These are phyloP conservation scores for Zoysia japonica DNA, from an alignment of 176 grass and related monocot genomes.

Conservation along the genomic window DNA sequence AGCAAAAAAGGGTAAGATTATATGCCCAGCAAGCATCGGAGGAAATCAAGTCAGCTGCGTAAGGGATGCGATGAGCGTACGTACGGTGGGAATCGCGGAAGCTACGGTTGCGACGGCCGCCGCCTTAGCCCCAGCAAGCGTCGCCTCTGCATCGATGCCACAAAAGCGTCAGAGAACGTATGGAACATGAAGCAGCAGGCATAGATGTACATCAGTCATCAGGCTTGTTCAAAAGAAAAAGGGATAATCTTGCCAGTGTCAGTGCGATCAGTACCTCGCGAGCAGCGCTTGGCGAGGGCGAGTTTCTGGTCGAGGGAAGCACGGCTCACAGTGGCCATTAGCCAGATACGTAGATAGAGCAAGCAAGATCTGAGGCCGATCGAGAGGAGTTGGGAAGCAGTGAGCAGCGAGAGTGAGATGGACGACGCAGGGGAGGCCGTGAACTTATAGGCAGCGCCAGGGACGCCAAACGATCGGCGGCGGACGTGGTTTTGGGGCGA, in stretches of 20 bases:
- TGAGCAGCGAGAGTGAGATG: neutral
- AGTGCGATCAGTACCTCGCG: constrained; percentile 40
- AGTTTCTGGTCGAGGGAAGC: constrained; percentile 70
- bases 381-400: too few relatives aligned
- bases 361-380: neutral
- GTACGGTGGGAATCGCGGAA: constrained; percentile 60
- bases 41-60: too few relatives aligned
- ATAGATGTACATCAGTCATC: too few relatives aligned
- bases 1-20: neutral
- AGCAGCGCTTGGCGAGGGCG: constrained; percentile 70
- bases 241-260: too few relatives aligned
- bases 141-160: constrained; percentile 48
- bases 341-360: neutral
- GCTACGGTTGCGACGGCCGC: constrained; percentile 62
- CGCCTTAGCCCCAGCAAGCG: constrained; percentile 59
- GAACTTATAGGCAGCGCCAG: neutral
- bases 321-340: constrained; percentile 49
- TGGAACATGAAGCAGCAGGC: too few relatives aligned
- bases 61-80: neutral
- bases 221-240: too few relatives aligned
- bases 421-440: too few relatives aligned
- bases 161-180: neutral
- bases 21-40: too few relatives aligned
- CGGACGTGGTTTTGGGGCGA: constrained; percentile 22
- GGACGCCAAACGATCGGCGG: constrained; percentile 1